Base-by-base conservation (phyloP, 495 filamentous ascomycete genomes). In the Copromyces sp. region DNA sequence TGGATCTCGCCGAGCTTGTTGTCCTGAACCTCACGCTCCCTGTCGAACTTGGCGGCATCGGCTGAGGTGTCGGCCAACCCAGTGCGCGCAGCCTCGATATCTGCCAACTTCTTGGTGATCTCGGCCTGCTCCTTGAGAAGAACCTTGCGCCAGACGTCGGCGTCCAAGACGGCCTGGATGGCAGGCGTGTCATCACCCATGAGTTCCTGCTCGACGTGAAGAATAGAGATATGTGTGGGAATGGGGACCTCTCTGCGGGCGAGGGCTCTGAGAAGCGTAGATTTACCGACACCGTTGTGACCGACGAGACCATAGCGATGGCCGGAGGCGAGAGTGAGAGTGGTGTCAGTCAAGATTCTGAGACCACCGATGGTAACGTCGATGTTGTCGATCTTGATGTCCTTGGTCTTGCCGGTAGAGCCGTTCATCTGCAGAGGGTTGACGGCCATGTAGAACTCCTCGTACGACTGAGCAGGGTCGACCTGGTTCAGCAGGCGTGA, bases 251-350 rank as follows among this genome's bases (percentile, higher is more conserved):
- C 95, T 92, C 95, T 89, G 75, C 94, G 89, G 75, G 95, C 97
- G 73, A 99, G 83, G 9, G 96, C 95, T 68, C 95, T 87, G 69
- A 99, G 87, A 69, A 99, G 85, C 16, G 95, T 99, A 83, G 91
- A 94, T 88, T 99, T 99, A 86, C 95, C 95, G 72, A 99, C 94
- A 94, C 95, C 95, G 87, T 99, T 99, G 84, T 98, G 91, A 86
- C 95, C 95, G 71, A 98, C 95, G 69, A 98, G 87, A 89, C 95
- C 96, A 82, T 98, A 99, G 71, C 95, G 90, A 76, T 94, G 90
- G 42, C 96, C 94, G 82, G 95, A 98, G 3, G 95, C 92, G 74
- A 99, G 86, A 3, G 94, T 98, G 68, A 99, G 82, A 24, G 87
- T 91, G 24, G 94, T 97, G 80, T 98, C 96, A 59, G 89, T 92